A percentile compares a stretch with the other conserved stretches of the same genome.
These are phyloP conservation scores for Tetrastigma voinierianum DNA, from an alignment of 164 flowering plant genomes.

Conservation along the genomic window DNA sequence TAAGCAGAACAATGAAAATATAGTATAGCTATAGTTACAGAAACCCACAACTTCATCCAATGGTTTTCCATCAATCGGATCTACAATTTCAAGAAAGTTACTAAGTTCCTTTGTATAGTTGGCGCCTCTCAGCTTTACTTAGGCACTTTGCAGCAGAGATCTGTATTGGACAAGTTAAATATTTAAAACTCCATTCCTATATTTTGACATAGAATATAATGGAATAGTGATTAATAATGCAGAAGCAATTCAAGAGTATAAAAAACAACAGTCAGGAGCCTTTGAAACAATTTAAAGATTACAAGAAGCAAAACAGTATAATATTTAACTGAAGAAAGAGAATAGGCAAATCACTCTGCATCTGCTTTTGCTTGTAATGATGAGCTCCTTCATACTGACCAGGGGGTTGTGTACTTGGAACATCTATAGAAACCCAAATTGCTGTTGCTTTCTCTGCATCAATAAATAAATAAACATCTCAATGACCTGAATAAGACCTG, in stretches of 20 bases:
- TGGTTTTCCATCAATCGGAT: slow-evolving; percentile 56
- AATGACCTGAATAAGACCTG: slow-evolving; percentile 4
- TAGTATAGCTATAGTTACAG: not conserved
- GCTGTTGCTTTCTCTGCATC: slow-evolving; percentile 79
- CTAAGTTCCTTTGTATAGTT: slow-evolving; percentile 55
- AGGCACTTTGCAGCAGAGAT: slow-evolving; percentile 40
- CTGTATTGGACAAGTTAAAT: slow-evolving; percentile 37
- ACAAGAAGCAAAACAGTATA: not conserved
- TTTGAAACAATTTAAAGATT: not conserved
- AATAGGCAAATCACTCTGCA: slow-evolving; percentile 56
- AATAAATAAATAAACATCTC: slow-evolving; percentile 5
- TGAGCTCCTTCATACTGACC: slow-evolving; percentile 88
- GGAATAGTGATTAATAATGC: not conserved
- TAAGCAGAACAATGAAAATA: not conserved
- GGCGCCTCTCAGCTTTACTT: slow-evolving; percentile 61
- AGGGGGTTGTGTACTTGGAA: slow-evolving; percentile 76
- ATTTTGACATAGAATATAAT: not conserved
- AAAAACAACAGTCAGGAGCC: no score
- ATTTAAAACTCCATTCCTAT: slow-evolving; percentile 1
- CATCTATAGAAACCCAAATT: slow-evolving; percentile 86
- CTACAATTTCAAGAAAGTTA: slow-evolving; percentile 62
- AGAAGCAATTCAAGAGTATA: no score
- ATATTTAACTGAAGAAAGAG: slow-evolving; percentile 28
- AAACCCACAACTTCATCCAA: slow-evolving; percentile 65
- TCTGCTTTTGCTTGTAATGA: slow-evolving; percentile 65